These are phyloP conservation scores for Saccharomyces uvarum DNA, from an alignment of 1,139 yeast species.

Conservation along the genomic window DNA sequence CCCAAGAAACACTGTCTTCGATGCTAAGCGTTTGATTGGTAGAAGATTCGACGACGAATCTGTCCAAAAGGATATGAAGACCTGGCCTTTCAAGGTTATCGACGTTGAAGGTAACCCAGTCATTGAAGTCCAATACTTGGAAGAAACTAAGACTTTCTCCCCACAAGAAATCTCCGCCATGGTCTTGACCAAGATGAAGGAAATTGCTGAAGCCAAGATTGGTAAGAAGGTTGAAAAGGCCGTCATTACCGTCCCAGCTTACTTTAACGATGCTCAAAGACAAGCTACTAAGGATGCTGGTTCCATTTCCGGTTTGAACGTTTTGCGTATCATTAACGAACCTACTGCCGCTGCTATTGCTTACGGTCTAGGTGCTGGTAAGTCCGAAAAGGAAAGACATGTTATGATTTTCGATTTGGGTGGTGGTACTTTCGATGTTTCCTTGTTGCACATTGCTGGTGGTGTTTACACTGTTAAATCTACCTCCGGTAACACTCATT, in stretches of 20 bases:
- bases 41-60: conserved; percentile 67
- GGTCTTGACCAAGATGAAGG: conserved; percentile 88
- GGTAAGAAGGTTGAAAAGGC: conserved; percentile 89
- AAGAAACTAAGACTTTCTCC: conserved; percentile 66
- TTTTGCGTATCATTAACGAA: conserved; percentile 85
- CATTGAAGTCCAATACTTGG: conserved; percentile 63
- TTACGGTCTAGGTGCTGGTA: conserved; percentile 89
- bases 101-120: conserved; percentile 73
- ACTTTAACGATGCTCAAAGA: conserved; percentile 93
- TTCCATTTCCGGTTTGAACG: conserved; percentile 85
- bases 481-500: conserved; percentile 99
- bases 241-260: conserved; percentile 93
- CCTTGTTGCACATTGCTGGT: conserved; percentile 91
- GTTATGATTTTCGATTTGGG: conserved; percentile 89
- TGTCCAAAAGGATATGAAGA: conserved; percentile 78
- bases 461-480: conserved; percentile 99
- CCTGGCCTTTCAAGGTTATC: conserved; percentile 67
- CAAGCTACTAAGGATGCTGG: conserved; percentile 96
- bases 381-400: conserved; percentile 81
- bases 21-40: conserved; percentile 83
- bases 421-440: conserved; percentile 95
- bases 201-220: conserved; percentile 85
- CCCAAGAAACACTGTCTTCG: conserved; percentile 75
- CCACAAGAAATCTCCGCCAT: conserved; percentile 91
- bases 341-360: conserved; percentile 97